These are phyloP conservation scores for Leishmania mexicana DNA, from an alignment of 208 protist genomes.

Conservation along the genomic window DNA sequence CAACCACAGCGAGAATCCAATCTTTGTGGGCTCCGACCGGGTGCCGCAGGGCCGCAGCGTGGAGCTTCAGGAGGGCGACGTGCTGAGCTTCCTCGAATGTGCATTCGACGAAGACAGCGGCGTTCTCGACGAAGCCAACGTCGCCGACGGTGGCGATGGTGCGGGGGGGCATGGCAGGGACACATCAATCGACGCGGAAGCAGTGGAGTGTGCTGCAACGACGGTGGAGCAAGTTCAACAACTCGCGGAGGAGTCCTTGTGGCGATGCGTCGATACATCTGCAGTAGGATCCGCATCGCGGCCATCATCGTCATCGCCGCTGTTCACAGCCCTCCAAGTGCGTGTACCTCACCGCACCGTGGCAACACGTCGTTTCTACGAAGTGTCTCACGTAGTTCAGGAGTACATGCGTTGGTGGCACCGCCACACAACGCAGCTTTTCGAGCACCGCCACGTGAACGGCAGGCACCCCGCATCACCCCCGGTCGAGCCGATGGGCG, in stretches of 20 bases:
- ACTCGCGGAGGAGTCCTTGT: conserved; percentile 19
- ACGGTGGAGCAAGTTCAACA: conserved; percentile 15
- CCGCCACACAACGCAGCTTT: background rate
- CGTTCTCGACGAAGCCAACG: conserved; percentile 31
- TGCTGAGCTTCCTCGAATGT: conserved; percentile 79
- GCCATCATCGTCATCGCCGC: background rate
- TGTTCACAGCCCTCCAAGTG: conserved; percentile 6
- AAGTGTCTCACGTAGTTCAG: conserved; percentile 19
- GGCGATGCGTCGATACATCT: background rate
- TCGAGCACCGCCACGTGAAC: background rate
- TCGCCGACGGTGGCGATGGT: background rate
- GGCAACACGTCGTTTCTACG: conserved; percentile 15
- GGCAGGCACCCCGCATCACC: background rate
- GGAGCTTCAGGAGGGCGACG: conserved; percentile 58
- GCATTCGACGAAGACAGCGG: conserved; percentile 74
- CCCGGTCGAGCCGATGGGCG: background rate
- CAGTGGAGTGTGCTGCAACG: background rate
- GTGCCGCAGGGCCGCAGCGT: conserved; percentile 45
- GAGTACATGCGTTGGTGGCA: conserved; percentile 32
- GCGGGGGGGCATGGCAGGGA: background rate
- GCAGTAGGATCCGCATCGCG: background rate
- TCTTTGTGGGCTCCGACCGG: conserved; percentile 53
- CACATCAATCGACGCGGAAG: background rate
- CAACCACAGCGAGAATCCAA: conserved; percentile 69
- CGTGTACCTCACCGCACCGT: conserved; percentile 4